Evolutionary conservation across 176 grass and related monocot species (phyloP), one percentile per base, ranked within the genome.

Genomic region (Rhipidocladum racemiflorum): DNA sequence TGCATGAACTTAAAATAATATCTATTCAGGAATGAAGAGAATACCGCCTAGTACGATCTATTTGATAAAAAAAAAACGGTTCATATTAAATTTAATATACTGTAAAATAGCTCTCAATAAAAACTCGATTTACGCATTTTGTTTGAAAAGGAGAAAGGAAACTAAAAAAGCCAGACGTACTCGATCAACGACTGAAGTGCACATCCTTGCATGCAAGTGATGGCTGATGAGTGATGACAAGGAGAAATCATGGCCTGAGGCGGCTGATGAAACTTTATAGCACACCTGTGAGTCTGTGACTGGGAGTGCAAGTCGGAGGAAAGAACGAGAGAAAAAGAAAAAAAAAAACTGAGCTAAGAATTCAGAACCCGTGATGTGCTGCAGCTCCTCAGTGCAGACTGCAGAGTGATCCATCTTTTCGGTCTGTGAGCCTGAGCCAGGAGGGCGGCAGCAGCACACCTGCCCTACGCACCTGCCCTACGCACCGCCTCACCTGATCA

Each of bases 201-300:
- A 42, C 72, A 34, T 21, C 56, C 75, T 68, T 70, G 85, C 78
- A 75, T 8, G 16, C 60, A 68, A 68, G 86, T 5, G 73, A 64
- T 63, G 55, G 17, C 65, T 56, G 79, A 54, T 65, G 1, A 2
- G 55, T 56, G 79, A 54, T 65, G 1, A 2, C 65, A 43, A 17
- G 45, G 11, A 25, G 27, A 0, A 38, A 78, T 84, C 46, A 88
- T 78, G 57, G 73, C 45, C 72, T 38, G 42, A 30, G 28, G 46
- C 75, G 25, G 75, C 75, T 78, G 77, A 55, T 36, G 63, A 24
- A 9, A 67, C 29, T 34, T 70, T 32, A 63, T 48, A 30, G 12
- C 55, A 11, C 68, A 45, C 55, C 68, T 63, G 68, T 73, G 80
- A 51, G 44, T 51, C 68, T 63, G 68, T 73, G 80, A 51, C 61